phyloP scores from a whole-genome alignment of 495 filamentous ascomycete species.

The Saxophila tyrrhenica region DNA sequence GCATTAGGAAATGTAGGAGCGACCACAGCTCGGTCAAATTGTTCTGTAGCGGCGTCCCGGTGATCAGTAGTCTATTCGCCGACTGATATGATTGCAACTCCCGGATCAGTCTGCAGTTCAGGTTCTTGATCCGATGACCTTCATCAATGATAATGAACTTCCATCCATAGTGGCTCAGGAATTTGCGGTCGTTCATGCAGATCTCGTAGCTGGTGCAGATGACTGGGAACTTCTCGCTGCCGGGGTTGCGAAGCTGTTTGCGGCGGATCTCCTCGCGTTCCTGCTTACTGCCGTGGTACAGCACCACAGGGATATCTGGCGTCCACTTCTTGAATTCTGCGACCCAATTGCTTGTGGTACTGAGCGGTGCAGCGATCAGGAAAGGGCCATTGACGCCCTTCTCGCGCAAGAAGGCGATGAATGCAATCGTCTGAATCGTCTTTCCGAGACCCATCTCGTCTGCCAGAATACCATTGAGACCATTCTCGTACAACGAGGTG shows the following conservation, averaged over 20 bases:
- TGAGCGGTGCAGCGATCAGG: conserved; percentile 78
- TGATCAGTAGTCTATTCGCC: conserved; percentile 82
- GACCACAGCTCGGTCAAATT: conserved; percentile 95
- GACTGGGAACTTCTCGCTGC: conserved; percentile 65
- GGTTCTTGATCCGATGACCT: conserved; percentile 94
- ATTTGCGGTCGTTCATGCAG: conserved; percentile 77
- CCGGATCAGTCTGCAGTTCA: conserved; percentile 81
- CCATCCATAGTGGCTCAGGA: conserved; percentile 73
- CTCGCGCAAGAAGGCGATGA: conserved; percentile 81
- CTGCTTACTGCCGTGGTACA: conserved; percentile 77
- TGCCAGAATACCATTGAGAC: conserved; percentile 86
- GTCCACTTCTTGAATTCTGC: conserved; percentile 87
- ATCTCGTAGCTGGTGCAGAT: conserved; percentile 94
- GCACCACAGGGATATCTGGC: conserved; percentile 68
- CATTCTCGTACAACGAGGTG: conserved; percentile 75
- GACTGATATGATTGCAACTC: conserved; percentile 80
- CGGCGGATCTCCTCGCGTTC: conserved; percentile 61
- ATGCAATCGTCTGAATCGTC: conserved; percentile 85
- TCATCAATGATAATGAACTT: conserved; percentile 97
- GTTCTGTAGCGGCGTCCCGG: conserved; percentile 90
- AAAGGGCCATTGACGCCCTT: conserved; percentile 80
- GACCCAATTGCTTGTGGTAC: conserved; percentile 92
- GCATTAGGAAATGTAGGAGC: conserved; percentile 82
- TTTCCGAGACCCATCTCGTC: conserved; percentile 98
- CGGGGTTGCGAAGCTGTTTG: conserved; percentile 49